Conservation (phyloP, 2,329 filamentous ascomycete genomes). For the Epichloe glyceriae region DNA sequence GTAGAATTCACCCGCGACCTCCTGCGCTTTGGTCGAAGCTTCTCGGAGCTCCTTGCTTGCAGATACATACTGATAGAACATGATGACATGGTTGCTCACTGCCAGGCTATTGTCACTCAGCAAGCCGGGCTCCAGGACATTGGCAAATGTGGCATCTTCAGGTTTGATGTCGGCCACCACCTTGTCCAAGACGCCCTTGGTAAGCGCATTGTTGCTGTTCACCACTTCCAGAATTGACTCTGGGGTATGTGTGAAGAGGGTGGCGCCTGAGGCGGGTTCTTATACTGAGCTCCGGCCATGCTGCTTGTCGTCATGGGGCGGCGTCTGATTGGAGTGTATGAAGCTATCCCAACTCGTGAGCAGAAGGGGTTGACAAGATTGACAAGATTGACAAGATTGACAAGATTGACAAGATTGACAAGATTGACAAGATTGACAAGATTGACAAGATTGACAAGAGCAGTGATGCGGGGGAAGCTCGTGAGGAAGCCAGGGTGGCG, state of each 20-base stretch:
- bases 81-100: constrained; percentile 51
- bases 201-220: constrained; percentile 50
- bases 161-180: constrained; percentile 48
- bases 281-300: constrained; percentile 56
- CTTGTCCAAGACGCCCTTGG: constrained; percentile 51
- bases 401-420: constrained; percentile 35
- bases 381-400: constrained; percentile 24
- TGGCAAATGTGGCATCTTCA: constrained; percentile 38
- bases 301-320: constrained; percentile 34
- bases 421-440: constrained; percentile 33
- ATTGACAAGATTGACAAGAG: constrained; percentile 29
- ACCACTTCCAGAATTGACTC: constrained; percentile 55
- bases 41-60: constrained; percentile 54
- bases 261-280: constrained; percentile 63
- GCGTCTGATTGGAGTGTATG: constrained; percentile 8
- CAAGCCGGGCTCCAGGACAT: constrained; percentile 53
- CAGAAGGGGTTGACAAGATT: constrained; percentile 44
- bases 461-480: constrained; percentile 44
- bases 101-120: constrained; percentile 55
- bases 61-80: constrained; percentile 72
- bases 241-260: constrained; percentile 66
- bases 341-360: constrained; percentile 10
- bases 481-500: constrained; percentile 55
- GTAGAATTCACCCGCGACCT: constrained; percentile 60
- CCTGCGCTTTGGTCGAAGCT: constrained; percentile 64